These are phyloP conservation scores for Apiospora kogelbergensis DNA, from an alignment of 2,329 filamentous ascomycete genomes.

Conservation along the genomic window DNA sequence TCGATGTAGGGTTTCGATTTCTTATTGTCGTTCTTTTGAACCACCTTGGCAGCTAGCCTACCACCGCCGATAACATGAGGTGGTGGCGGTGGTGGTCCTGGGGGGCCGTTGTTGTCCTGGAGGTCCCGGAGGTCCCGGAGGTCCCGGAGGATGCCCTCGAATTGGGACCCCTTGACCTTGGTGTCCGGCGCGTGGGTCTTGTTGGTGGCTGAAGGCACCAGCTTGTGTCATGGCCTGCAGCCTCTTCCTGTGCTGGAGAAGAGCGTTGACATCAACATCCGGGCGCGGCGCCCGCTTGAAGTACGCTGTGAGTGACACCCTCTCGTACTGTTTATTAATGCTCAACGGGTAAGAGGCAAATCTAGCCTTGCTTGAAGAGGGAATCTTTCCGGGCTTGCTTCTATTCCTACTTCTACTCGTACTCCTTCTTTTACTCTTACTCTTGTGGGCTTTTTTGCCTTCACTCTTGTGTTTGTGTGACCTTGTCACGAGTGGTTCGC, in stretches of 20 bases:
- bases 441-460: not conserved
- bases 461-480: too few relatives aligned
- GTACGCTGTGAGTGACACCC: constrained; percentile 44
- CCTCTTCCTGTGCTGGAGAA: constrained; percentile 22
- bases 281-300: constrained; percentile 41
- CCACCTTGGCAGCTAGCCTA: too few relatives aligned
- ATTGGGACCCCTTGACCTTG: not conserved
- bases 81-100: not conserved
- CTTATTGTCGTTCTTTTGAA: too few relatives aligned
- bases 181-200: not conserved
- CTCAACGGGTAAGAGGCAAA: not conserved
- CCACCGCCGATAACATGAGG: not conserved
- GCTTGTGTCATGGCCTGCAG: not conserved
- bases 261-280: constrained; percentile 26
- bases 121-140: not conserved
- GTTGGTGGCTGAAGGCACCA: not conserved
- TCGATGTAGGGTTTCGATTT: not conserved
- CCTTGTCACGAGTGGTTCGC: not conserved
- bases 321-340: constrained; percentile 37
- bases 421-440: not conserved
- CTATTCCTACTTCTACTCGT: not conserved
- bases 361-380: constrained; percentile 16
- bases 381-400: constrained; percentile 11
- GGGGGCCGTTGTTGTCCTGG: not conserved
- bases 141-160: not conserved